Conservation (phyloP, 805 yeast species). For the Yamadazyma endophytica region DNA sequence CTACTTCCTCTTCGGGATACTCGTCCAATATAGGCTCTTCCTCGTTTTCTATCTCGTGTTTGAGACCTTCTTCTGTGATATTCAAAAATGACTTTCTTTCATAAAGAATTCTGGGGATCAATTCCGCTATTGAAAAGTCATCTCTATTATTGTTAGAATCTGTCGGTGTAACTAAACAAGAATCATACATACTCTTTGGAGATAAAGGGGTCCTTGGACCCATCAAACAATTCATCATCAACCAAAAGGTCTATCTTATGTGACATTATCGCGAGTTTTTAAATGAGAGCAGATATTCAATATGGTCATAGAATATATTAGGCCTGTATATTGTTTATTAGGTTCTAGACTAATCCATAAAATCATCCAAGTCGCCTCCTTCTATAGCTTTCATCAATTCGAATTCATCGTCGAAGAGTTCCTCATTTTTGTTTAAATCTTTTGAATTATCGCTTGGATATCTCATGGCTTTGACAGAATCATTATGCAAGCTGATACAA, state of each 20-base stretch:
- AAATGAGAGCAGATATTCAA: background rate
- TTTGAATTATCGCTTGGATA: slow-evolving; percentile 52
- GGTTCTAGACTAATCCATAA: slow-evolving; percentile 38
- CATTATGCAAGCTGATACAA: slow-evolving; percentile 86
- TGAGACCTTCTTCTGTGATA: slow-evolving; percentile 53
- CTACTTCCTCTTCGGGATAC: slow-evolving; percentile 3
- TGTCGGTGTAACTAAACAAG: background rate
- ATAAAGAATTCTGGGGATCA: slow-evolving; percentile 55
- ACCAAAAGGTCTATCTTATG: slow-evolving; percentile 11
- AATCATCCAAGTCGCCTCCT: slow-evolving; percentile 53
- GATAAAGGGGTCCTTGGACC: slow-evolving; percentile 32
- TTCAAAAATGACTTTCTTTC: slow-evolving; percentile 59
- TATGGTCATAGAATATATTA: slow-evolving; percentile 6
- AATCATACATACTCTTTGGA: slow-evolving; percentile 32
- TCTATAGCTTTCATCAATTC: slow-evolving; percentile 45
- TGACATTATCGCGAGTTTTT: background rate
- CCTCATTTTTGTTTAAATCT: slow-evolving; percentile 25
- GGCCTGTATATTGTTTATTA: slow-evolving; percentile 11
- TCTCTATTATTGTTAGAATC: too few relatives aligned
- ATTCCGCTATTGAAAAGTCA: slow-evolving; percentile 45
- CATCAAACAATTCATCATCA: slow-evolving; percentile 25
- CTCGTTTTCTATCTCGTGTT: slow-evolving; percentile 27
- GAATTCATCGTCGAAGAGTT: slow-evolving; percentile 35
- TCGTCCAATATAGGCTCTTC: slow-evolving; percentile 4
- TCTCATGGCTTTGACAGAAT: slow-evolving; percentile 91